Evolutionary conservation across 2,329 filamentous ascomycete genomes (phyloP), one percentile per base, ranked within the genome.

Genomic region (Xenoacremonium recifei): DNA sequence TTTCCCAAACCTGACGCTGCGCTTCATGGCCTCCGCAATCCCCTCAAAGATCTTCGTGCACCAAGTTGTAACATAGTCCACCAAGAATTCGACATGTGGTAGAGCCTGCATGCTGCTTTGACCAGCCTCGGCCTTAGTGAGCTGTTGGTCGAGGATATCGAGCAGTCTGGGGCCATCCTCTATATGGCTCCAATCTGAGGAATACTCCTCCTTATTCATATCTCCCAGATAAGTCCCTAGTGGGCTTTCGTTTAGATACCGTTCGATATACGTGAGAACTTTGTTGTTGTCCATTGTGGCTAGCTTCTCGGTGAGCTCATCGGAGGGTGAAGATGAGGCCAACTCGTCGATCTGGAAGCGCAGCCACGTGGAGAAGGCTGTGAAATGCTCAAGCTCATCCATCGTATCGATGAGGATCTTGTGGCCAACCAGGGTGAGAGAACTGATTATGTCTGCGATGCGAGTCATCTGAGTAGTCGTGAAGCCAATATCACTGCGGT

Each of bases 281-380:
- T 83, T 83, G 13, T 74, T 72, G 37, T 86, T 78, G 49, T 95
- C 87, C 46, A 95, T 80, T 0, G 80, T 79, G 1, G 85, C 82
- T 53, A 93, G 87, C 51, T 86, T 87, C 46, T 92, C 89, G 18
- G 82, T 77, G 33, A 87, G 73, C 49, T 96, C 92, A 17, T 89
- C 82, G 6, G 73, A 75, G 13, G 75, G 72, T 0, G 82, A 53
- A 68, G 59, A 70, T 4, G 85, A 81, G 5, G 80, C 80, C 34
- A 92, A 78, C 12, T 85, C 79, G 50, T 95, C 88, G 44, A 96
- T 92, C 57, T 91, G 84, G 55, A 89, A 79, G 23, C 84, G 82
- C 37, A 97, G 71, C 92, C 92, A 97, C 39, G 76, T 74, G 1
- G 88, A 91, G 60, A 96, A 97, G 5, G 80, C 76, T 3, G 71